These are phyloP conservation scores for Colletotrichum neosansevieriae DNA, from an alignment of 2,329 filamentous ascomycete genomes.

Conservation along the genomic window DNA sequence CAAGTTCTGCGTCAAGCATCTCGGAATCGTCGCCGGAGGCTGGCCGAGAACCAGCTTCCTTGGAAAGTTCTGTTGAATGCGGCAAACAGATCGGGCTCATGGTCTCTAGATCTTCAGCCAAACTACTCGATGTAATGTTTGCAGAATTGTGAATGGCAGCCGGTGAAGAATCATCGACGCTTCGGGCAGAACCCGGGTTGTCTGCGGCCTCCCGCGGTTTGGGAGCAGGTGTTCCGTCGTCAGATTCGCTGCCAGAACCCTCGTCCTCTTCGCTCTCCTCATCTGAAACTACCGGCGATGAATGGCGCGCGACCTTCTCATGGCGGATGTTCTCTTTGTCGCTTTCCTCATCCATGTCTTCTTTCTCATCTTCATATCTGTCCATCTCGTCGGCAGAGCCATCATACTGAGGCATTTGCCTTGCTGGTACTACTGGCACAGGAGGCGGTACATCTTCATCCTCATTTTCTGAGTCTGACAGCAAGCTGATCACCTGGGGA, in stretches of 20 bases:
- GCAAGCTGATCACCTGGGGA: constrained; percentile 38
- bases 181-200: not conserved
- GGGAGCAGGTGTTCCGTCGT: constrained; percentile 26
- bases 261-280: constrained; percentile 32
- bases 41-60: constrained; percentile 1
- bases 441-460: constrained; percentile 23
- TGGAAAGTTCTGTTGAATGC: not conserved
- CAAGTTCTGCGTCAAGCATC: constrained; percentile 26
- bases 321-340: constrained; percentile 10
- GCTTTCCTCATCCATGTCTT: not conserved
- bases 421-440: not conserved
- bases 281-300: not conserved
- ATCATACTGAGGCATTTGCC: constrained; percentile 26
- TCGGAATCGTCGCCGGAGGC: constrained; percentile 20
- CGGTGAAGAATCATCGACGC: not conserved
- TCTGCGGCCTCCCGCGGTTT: constrained; percentile 8
- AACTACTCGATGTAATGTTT: constrained; percentile 11
- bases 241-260: constrained; percentile 1
- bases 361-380: constrained; percentile 21
- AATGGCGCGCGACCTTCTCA: not conserved
- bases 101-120: constrained; percentile 31
- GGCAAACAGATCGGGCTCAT: constrained; percentile 37
- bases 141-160: not conserved
- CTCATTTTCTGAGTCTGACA: constrained; percentile 41
- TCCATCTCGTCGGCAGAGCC: constrained; percentile 33